Base-by-base conservation (phyloP, 2,329 filamentous ascomycete species). In the Calonectria ilicicola region DNA sequence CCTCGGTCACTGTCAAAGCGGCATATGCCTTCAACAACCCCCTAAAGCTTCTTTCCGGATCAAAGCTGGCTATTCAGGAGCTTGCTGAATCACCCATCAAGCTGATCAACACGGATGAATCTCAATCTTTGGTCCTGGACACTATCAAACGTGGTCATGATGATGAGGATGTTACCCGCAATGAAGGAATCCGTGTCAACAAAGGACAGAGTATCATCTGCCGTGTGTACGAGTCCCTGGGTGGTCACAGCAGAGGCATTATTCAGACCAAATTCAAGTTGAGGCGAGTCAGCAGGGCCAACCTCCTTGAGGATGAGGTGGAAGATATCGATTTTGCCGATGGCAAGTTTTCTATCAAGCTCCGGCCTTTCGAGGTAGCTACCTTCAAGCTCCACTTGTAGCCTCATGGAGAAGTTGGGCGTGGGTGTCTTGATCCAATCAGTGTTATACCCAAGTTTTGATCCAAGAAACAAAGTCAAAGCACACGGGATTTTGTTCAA, bases 61-160 rank as follows among this genome's bases (percentile, higher is more conserved):
- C 81, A 26, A 72, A 79, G 63, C 75, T 79, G 5, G 73, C 76
- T 9, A 74, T 83, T 26, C 77, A 82, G 35, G 78, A 63, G 58
- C 75, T 82, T 15, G 74, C 77, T 1, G 72, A 75, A 23, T 79
- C 82, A 1, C 90, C 93, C 0, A 90, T 98, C 80, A 89, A 89
- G 73, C 85, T 98, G n/a, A 87, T 87, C 1, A 93, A 93, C 56
- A 87, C 89, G 53, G 83, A 85, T 62, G 81, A 81, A 32, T 84
- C 83, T 26, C 82, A 88, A 12, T 93, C 93, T 3, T 86, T 99
- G 23, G 87, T 99, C 4, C 87, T 99, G 0, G 97, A 99, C 82
- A 93, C 93, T 1, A 89, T 99, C 83, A 99, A 99, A 89, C 93
- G 97, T 70, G 97, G 95, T n/a, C 94, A 96, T 81, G 94, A 96